Conservation (phyloP, 2,329 filamentous ascomycete genomes). For the Fusarium irregulare region DNA sequence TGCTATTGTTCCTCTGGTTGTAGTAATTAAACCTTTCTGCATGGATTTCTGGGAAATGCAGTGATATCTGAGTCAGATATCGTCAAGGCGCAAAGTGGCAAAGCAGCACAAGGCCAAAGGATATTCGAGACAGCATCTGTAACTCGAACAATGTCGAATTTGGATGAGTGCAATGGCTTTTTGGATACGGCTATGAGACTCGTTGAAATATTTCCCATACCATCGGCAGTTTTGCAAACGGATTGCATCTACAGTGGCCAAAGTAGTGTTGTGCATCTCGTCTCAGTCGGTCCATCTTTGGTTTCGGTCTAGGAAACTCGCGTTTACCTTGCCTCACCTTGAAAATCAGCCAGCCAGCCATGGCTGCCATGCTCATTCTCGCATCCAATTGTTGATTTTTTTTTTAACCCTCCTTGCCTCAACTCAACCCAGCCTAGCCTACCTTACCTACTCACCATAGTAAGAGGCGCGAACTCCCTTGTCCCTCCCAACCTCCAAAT, state of each 20-base stretch:
- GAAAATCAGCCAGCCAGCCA: constrained; percentile 29
- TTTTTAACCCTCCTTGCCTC: constrained; percentile 13
- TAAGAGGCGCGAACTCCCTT: constrained; percentile 10
- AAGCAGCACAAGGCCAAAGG: constrained; percentile 18
- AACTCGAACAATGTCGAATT: constrained; percentile 23
- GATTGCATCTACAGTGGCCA: neutral
- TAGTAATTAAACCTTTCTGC: neutral
- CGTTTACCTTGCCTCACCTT: constrained; percentile 24
- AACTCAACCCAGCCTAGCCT: constrained; percentile 1
- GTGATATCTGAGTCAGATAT: constrained; percentile 39
- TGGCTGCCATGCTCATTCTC: constrained; percentile 19
- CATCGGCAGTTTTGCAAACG: neutral
- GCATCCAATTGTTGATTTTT: constrained; percentile 33
- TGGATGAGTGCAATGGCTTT: neutral
- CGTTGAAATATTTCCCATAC: neutral
- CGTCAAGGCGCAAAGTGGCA: constrained; percentile 31
- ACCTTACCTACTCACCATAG: neutral
- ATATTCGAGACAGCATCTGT: constrained; percentile 12
- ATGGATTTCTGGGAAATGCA: neutral
- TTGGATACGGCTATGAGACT: neutral
- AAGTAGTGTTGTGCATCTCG: constrained; percentile 17
- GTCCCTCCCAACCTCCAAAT: constrained; percentile 5
- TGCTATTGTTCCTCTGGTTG: neutral
- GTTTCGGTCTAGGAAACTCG: constrained; percentile 26
- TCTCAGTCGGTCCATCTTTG: constrained; percentile 25